Evolutionary conservation across 1,139 yeast genomes (phyloP).

Genomic region (Debaryomyces subglobosus): DNA sequence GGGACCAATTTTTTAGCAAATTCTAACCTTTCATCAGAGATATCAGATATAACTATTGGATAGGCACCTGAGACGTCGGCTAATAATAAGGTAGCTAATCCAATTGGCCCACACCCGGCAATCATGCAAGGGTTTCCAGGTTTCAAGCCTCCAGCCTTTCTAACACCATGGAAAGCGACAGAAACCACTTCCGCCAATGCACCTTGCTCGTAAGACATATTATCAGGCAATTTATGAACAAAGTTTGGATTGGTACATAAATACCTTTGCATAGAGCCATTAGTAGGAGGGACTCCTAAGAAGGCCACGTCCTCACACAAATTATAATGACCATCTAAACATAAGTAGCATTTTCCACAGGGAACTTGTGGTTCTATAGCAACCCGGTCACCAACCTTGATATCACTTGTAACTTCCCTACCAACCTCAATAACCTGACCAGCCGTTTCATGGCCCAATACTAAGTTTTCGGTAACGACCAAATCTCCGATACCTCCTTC

Average conservation of each 20-base stretch:
- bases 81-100: constrained; percentile 26
- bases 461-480: constrained; percentile 18
- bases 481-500: constrained; percentile 26
- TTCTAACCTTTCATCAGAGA: constrained; percentile 23
- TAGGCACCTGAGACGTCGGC: constrained; percentile 29
- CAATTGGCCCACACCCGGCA: constrained; percentile 33
- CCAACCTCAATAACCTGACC: constrained; percentile 36
- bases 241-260: constrained; percentile 20
- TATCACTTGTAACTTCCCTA: constrained; percentile 23
- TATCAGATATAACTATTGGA: constrained; percentile 28
- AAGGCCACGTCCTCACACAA: constrained; percentile 27
- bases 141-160: constrained; percentile 23
- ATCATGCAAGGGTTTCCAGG: constrained; percentile 25
- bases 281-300: constrained; percentile 25
- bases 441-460: constrained; percentile 37
- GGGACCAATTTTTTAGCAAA: constrained; percentile 29
- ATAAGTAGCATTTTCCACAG: constrained; percentile 33
- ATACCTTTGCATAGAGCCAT: constrained; percentile 31
- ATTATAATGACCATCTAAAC: constrained; percentile 30
- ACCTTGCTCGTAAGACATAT: constrained; percentile 28
- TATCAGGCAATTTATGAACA: constrained; percentile 26
- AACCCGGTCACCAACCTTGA: constrained; percentile 29
- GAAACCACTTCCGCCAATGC: constrained; percentile 30
- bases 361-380: constrained; percentile 32
- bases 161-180: constrained; percentile 30